These are phyloP conservation scores for Phoenix roebelenii DNA, from an alignment of 176 grass and related monocot genomes.

Conservation along the genomic window DNA sequence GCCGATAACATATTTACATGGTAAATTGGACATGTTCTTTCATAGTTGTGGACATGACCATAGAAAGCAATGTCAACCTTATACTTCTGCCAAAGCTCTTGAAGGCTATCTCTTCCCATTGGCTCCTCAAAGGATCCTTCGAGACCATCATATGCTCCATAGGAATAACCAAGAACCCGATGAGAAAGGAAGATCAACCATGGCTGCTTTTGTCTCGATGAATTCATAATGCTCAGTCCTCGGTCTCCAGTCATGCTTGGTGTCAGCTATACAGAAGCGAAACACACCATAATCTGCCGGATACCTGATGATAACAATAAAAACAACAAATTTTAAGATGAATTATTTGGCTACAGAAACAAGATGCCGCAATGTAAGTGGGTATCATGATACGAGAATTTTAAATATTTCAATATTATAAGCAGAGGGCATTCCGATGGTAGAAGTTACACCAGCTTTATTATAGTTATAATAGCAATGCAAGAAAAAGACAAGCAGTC, in stretches of 20 bases:
- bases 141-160: constrained; percentile 29
- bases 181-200: constrained; percentile 90
- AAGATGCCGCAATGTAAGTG: too few species aligned
- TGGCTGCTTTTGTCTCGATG: constrained; percentile 74
- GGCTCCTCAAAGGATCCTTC: constrained; percentile 76
- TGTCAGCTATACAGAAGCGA: constrained; percentile 73
- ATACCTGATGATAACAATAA: constrained; percentile 29
- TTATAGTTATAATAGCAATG: too few species aligned
- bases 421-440: too few species aligned
- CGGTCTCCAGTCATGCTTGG: constrained; percentile 59
- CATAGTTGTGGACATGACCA: constrained; percentile 68
- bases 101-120: constrained; percentile 75
- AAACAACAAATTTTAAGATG: too few species aligned
- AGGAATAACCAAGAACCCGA: constrained; percentile 77
- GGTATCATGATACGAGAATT: too few species aligned
- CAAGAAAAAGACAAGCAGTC: too few species aligned
- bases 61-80: constrained; percentile 67
- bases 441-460: too few species aligned
- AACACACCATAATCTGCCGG: constrained; percentile 67
- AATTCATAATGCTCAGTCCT: constrained; percentile 82
- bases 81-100: constrained; percentile 79
- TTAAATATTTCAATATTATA: too few species aligned
- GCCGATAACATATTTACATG: constrained; percentile 2
- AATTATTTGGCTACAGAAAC: too few species aligned
- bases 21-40: constrained; percentile 80